A percentile compares a stretch with the other conserved stretches of the same genome.
Conservation (phyloP, 257 asterid genomes). For the Forsythia suspensa region DNA sequence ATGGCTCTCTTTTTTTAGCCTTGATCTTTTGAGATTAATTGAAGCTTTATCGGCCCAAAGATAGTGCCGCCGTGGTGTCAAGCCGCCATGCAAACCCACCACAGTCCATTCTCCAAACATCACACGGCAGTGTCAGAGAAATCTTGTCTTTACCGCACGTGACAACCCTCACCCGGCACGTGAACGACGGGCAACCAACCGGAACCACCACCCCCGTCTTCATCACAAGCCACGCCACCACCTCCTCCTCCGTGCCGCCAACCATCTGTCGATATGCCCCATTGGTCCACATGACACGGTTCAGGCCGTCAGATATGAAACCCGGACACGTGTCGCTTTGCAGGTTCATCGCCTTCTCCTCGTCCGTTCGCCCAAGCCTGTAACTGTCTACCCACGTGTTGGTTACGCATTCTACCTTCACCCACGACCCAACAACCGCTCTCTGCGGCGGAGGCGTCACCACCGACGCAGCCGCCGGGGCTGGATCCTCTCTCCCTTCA, state of each 20-base stretch:
- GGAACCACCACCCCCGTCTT: slow-evolving; percentile 45
- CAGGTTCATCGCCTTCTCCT: slow-evolving; percentile 45
- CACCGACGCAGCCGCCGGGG: slow-evolving; percentile 4
- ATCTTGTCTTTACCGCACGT: slow-evolving; percentile 47
- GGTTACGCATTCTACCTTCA: slow-evolving; percentile 52
- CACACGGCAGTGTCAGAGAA: slow-evolving; percentile 63
- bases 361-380: slow-evolving; percentile 46
- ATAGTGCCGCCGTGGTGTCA: slow-evolving; percentile 72
- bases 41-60: slow-evolving; percentile 41
- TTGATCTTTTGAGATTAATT: neutral
- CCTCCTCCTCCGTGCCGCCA: slow-evolving; percentile 10
- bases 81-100: slow-evolving; percentile 97
- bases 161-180: slow-evolving; percentile 71
- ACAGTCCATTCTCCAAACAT: slow-evolving; percentile 79
- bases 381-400: slow-evolving; percentile 41
- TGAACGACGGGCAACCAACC: slow-evolving; percentile 42
- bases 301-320: slow-evolving; percentile 52
- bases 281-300: slow-evolving; percentile 65
- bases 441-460: slow-evolving; percentile 6
- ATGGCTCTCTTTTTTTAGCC: neutral
- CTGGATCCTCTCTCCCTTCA: slow-evolving; percentile 14
- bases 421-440: slow-evolving; percentile 41
- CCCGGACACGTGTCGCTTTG: slow-evolving; percentile 78
- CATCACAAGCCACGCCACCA: slow-evolving; percentile 39
- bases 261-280: slow-evolving; percentile 50